Percentiles rank a stretch among this genome's conserved stretches.
Conservation (phyloP, 2,329 filamentous ascomycete genomes). For the Eutypa lata region DNA sequence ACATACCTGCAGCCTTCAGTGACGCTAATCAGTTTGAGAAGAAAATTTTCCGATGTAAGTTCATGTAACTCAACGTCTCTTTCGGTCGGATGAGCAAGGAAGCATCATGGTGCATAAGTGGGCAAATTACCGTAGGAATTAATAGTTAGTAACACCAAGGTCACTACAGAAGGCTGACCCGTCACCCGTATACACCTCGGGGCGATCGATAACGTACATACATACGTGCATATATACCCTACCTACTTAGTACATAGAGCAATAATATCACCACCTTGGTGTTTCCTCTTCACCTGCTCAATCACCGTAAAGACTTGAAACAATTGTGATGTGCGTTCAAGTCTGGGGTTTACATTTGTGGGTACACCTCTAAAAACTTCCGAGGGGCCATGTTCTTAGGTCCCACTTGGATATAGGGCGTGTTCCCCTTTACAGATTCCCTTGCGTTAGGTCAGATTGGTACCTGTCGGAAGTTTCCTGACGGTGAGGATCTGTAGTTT, state of each 20-base stretch:
- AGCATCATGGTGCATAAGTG: not conserved
- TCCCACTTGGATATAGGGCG: too few relatives aligned
- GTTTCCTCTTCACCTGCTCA: not conserved
- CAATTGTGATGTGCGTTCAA: not conserved
- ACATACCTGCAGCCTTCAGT: not conserved
- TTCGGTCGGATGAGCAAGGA: not conserved
- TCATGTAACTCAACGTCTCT: not conserved
- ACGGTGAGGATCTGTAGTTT: not conserved
- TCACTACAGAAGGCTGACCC: too few relatives aligned
- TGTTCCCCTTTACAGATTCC: not conserved
- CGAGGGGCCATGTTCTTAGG: too few relatives aligned
- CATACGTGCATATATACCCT: constrained; percentile 2
- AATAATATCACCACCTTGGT: not conserved
- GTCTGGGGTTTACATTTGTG: too few relatives aligned
- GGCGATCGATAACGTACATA: constrained; percentile 1
- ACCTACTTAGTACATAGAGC: constrained; percentile 1
- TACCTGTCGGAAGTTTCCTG: not conserved
- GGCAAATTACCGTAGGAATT: too few relatives aligned
- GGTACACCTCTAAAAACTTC: too few relatives aligned
- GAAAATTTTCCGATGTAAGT: not conserved
- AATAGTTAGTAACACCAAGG: too few relatives aligned
- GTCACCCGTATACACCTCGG: too few relatives aligned
- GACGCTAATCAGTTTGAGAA: not conserved
- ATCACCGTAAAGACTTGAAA: not conserved
- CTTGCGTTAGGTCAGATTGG: not conserved